Evolutionary conservation across 73 alveolate species (phyloP), one percentile per base, ranked within the genome.

Genomic region (Paramecium octaurelia): DNA sequence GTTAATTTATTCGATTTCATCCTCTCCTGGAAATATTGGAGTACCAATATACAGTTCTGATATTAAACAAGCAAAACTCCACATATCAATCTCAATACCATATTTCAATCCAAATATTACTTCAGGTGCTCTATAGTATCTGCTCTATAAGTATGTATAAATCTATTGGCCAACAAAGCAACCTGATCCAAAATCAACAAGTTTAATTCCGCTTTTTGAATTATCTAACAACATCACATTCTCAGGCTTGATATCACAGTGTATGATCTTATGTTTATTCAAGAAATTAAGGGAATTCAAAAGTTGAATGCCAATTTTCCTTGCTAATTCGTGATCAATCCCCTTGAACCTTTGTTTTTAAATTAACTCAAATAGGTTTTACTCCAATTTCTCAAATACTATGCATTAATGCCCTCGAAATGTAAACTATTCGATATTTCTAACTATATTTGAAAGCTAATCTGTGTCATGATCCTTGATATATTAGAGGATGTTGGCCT

Each of bases 101-200:
- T 98, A 98, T 36, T 97, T 96, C 69, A 97, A 93, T 12, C 99
- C 99, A 42, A 98, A 97, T 83, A 98, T 98, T 9, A 98, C 97
- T 92, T 98, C 99, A 21, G 99, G 99, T 9, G 99, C 99, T 88
- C 99, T 87, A 92, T 98, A 98, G 91, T 95, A 97, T 85, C 99
- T 92, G 58, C 98, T 93, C 85, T 98, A 96, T 6, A 98, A 97
- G 83, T 98, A 96, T 16, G 99, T 96, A 77, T 96, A 96, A 20
- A 95, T 92, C 44, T 94, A 57, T 86, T 95, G 94, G 1, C 88
- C 94, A 27, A 92, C 95, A 68, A 92, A 96, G 84, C 99, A 96
- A 43, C 96, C 85, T n/a, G 96, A 87, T 3, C 99, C 99, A 93
- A 96, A 96, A 88, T 96, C 99, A 34, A 96, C 96, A 36, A 96